These are phyloP conservation scores for Penicillium salamii DNA, from an alignment of 495 filamentous ascomycete genomes.

Conservation along the genomic window DNA sequence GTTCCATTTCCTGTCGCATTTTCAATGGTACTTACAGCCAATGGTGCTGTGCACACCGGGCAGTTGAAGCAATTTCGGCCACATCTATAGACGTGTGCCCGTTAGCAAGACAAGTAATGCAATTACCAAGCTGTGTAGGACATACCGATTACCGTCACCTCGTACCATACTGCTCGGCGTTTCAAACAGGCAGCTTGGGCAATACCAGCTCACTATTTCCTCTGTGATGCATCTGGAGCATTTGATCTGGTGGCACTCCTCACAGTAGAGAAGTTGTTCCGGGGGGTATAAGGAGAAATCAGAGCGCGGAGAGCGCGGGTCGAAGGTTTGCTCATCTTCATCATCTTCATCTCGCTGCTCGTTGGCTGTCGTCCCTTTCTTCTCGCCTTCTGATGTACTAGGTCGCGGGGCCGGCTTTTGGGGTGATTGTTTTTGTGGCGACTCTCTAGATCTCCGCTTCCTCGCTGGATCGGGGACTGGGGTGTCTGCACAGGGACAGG, in stretches of 20 bases:
- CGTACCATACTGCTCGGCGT: conserved; percentile 86
- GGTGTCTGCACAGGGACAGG: conserved; percentile 81
- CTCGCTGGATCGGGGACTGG: conserved; percentile 39
- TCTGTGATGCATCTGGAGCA: conserved; percentile 89
- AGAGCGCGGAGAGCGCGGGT: conserved; percentile 77
- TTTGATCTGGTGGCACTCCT: conserved; percentile 93
- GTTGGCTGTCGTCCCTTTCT: conserved; percentile 14
- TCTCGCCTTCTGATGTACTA: conserved; percentile 21
- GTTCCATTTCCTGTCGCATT: conserved; percentile 35
- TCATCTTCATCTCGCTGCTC: conserved; percentile 45
- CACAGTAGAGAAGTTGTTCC: conserved; percentile 93
- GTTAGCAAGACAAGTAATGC: conserved; percentile 14
- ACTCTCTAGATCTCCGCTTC: conserved; percentile 39
- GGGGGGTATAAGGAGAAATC: conserved; percentile 89
- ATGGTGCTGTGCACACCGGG: conserved; percentile 78
- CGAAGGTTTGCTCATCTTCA: conserved; percentile 77
- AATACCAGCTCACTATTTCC: conserved; percentile 91
- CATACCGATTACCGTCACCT: conserved; percentile 88
- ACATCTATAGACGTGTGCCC: conserved; percentile 55
- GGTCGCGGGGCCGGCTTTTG: conserved; percentile 34
- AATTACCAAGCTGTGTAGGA: neutral
- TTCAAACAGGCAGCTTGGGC: conserved; percentile 94
- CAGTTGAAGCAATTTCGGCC: conserved; percentile 94
- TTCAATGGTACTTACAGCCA: conserved; percentile 68
- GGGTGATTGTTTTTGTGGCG: conserved; percentile 35